Percentiles rank a stretch among this genome's conserved stretches.
phyloP scores from a whole-genome alignment of 1,284 basidiomycete genomes.

The Marasmius oreades region DNA sequence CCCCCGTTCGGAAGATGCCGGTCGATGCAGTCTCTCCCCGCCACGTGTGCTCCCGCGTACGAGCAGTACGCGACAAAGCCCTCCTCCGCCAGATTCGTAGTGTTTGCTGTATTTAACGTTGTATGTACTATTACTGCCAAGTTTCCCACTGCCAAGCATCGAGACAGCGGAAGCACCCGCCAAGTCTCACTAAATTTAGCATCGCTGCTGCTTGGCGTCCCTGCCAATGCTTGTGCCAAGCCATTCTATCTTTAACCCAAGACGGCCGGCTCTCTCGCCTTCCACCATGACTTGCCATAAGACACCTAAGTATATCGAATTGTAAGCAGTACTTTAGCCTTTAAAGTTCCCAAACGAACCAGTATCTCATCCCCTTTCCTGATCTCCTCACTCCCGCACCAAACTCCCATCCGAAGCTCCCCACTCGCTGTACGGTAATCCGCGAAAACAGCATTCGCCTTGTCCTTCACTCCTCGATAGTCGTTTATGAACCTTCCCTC shows the following conservation, averaged over 20 bases:
- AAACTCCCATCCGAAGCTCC: constrained; percentile 76
- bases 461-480: constrained; percentile 67
- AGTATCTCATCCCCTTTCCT: constrained; percentile 83
- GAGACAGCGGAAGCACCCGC: no score
- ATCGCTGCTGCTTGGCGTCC: no score
- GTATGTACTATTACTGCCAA: background rate
- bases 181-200: no score
- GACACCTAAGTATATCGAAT: background rate
- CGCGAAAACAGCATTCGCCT: constrained; percentile 75
- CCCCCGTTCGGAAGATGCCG: constrained; percentile 3
- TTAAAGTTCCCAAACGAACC: constrained; percentile 92
- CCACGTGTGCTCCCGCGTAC: background rate
- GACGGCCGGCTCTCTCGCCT: background rate
- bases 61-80: background rate
- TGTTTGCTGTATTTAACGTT: background rate
- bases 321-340: constrained; percentile 61
- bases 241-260: no score
- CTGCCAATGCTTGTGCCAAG: no score
- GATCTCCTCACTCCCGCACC: constrained; percentile 56
- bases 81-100: constrained; percentile 8
- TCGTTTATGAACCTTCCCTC: constrained; percentile 88
- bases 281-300: background rate
- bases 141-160: no score
- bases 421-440: constrained; percentile 55
- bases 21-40: background rate